Conservation (phyloP, 2,329 filamentous ascomycete species). For the Venturia asperata region DNA sequence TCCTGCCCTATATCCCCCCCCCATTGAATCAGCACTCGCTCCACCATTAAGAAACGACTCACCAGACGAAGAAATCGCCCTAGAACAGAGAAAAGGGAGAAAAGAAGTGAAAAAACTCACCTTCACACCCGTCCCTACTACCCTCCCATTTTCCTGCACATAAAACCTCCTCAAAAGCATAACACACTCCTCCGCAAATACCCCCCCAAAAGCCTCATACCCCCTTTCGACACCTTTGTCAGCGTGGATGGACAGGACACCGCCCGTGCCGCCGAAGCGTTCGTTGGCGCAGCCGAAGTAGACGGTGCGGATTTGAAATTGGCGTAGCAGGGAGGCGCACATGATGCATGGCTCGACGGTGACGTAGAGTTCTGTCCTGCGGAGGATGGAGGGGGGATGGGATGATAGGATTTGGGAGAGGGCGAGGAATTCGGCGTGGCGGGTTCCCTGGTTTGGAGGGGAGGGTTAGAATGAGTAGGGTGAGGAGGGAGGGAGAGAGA, state of each 20-base stretch:
- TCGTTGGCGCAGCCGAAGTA: constrained; percentile 96
- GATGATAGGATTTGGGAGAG: constrained; percentile 58
- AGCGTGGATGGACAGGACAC: constrained; percentile 81
- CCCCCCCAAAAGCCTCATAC: constrained; percentile 77
- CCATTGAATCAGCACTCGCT: background rate
- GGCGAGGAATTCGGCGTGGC: constrained; percentile 93
- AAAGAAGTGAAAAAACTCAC: constrained; percentile 1
- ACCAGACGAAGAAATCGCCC: no score
- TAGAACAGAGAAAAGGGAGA: background rate
- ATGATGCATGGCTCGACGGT: constrained; percentile 98
- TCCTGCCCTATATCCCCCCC: background rate
- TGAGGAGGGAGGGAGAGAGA: constrained; percentile 32
- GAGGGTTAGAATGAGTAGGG: background rate
- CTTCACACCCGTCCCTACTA: constrained; percentile 38
- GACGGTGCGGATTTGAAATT: constrained; percentile 79
- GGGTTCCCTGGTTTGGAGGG: constrained; percentile 58
- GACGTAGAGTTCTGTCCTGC: constrained; percentile 77
- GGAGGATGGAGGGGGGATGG: constrained; percentile 61
- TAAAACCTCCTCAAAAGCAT: constrained; percentile 90
- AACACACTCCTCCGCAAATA: constrained; percentile 87
- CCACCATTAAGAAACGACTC: background rate
- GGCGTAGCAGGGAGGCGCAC: constrained; percentile 88
- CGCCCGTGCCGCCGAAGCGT: constrained; percentile 91
- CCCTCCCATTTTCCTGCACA: constrained; percentile 93
- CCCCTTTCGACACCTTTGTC: constrained; percentile 66